Conservation (phyloP, 139 green algal species). For the Trebouxia sp. region DNA sequence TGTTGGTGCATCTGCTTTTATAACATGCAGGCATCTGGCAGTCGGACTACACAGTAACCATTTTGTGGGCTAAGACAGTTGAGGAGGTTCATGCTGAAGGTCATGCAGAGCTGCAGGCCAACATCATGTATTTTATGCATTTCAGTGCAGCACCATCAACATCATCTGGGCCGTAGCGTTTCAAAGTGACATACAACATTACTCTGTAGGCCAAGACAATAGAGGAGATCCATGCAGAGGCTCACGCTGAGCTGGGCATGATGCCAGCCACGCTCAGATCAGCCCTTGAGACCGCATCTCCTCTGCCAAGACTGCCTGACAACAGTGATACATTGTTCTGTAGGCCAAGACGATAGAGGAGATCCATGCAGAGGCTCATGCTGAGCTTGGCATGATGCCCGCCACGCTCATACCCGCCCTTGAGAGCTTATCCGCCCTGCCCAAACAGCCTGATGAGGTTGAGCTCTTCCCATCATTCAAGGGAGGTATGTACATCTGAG, state of each 20-base stretch:
- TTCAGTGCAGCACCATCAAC: neutral
- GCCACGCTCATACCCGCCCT: constrained; percentile 49
- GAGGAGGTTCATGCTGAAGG: no score
- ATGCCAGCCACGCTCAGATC: constrained; percentile 55
- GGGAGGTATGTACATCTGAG: constrained; percentile 23
- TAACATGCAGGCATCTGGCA: no score
- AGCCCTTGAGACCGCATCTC: constrained; percentile 50
- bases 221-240: constrained; percentile 81
- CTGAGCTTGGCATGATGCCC: constrained; percentile 85
- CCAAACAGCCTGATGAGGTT: constrained; percentile 49
- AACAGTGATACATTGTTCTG: neutral
- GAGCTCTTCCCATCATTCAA: constrained; percentile 66
- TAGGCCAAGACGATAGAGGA: constrained; percentile 90
- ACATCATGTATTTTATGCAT: neutral
- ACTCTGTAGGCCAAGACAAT: constrained; percentile 81
- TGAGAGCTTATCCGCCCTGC: constrained; percentile 48
- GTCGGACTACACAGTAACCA: no score
- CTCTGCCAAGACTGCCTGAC: no score
- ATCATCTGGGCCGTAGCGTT: neutral
- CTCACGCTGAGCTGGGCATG: constrained; percentile 88
- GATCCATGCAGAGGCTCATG: constrained; percentile 81
- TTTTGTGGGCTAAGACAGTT: no score
- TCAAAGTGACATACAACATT: neutral
- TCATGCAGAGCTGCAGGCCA: neutral
- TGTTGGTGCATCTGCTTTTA: no score